A percentile compares a stretch with the other conserved stretches of the same genome.
These are phyloP conservation scores for Lomentospora prolificans DNA, from an alignment of 2,329 filamentous ascomycete species.

Conservation along the genomic window DNA sequence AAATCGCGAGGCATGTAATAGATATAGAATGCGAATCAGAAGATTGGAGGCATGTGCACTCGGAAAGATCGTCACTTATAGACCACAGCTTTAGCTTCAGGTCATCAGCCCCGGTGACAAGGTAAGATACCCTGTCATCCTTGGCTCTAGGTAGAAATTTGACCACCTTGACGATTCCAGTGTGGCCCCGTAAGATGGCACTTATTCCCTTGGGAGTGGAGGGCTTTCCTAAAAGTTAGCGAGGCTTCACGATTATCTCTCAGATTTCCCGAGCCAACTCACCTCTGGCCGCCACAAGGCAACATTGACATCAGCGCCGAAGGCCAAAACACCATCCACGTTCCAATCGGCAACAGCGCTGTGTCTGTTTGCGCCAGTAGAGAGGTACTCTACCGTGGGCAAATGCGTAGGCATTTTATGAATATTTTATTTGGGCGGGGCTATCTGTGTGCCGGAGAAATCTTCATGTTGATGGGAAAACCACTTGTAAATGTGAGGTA, in stretches of 20 bases:
- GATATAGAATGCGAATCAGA: constrained; percentile 58
- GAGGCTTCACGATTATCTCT: neutral
- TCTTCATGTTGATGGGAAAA: neutral
- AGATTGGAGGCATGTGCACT: constrained; percentile 38
- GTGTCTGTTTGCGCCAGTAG: constrained; percentile 82
- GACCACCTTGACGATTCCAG: constrained; percentile 70
- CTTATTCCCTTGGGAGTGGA: constrained; percentile 46
- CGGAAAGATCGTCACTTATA: constrained; percentile 16
- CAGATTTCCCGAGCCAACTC: constrained; percentile 24
- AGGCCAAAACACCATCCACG: constrained; percentile 63
- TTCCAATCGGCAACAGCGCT: constrained; percentile 88
- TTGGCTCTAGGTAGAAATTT: constrained; percentile 55
- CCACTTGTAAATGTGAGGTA: neutral
- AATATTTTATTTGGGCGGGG: no score
- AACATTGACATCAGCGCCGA: constrained; percentile 80
- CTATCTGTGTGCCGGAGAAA: no score
- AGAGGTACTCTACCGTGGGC: constrained; percentile 44
- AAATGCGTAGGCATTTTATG: constrained; percentile 7
- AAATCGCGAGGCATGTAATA: constrained; percentile 56
- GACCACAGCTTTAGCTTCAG: constrained; percentile 63
- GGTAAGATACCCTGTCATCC: constrained; percentile 37
- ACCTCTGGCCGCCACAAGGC: constrained; percentile 79
- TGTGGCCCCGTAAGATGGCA: constrained; percentile 64
- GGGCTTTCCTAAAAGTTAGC: constrained; percentile 18
- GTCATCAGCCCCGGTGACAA: constrained; percentile 78